phyloP scores from a whole-genome alignment of 2,329 filamentous ascomycete genomes.

The Xylariaceae sp. region DNA sequence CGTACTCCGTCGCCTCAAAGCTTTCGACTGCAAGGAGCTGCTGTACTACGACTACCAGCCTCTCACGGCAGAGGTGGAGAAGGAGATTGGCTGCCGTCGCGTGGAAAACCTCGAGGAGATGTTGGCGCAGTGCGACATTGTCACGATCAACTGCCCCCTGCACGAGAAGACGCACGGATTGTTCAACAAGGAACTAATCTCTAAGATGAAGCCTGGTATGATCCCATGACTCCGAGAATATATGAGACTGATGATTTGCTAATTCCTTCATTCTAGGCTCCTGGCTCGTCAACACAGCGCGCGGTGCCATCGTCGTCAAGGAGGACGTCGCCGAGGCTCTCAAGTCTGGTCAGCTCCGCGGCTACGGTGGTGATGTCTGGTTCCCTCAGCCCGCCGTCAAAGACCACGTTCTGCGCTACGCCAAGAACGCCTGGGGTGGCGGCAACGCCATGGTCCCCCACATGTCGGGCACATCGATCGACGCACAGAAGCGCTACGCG shows the following conservation, averaged over 20 bases:
- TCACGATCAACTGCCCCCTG: constrained; percentile 99
- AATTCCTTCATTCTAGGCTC: constrained; percentile 50
- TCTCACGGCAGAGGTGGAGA: constrained; percentile 75
- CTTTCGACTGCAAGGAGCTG: constrained; percentile 99
- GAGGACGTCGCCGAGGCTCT: constrained; percentile 95
- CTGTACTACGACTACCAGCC: constrained; percentile 99
- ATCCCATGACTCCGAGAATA: too few species aligned
- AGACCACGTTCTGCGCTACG: constrained; percentile 88
- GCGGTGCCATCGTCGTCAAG: constrained; percentile 98
- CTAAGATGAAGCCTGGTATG: constrained; percentile 96
- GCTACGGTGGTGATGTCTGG: constrained; percentile 89
- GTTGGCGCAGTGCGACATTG: constrained; percentile 87
- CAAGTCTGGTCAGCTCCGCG: constrained; percentile 83
- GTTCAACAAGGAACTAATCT: constrained; percentile 97
- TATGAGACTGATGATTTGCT: not conserved
- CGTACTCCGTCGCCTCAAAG: constrained; percentile 89
- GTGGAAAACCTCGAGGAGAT: constrained; percentile 90
- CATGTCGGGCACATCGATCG: constrained; percentile 98
- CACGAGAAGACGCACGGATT: constrained; percentile 96
- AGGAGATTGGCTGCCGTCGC: constrained; percentile 90
- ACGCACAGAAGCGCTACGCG: constrained; percentile 91
- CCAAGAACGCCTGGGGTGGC: constrained; percentile 90
- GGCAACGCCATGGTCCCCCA: constrained; percentile 98
- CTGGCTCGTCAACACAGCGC: constrained; percentile 98
- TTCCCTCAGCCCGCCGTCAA: constrained; percentile 94